Percentiles rank a stretch among this genome's conserved stretches.
Conservation (phyloP, 2,329 filamentous ascomycete genomes). For the Biscogniauxia marginata region DNA sequence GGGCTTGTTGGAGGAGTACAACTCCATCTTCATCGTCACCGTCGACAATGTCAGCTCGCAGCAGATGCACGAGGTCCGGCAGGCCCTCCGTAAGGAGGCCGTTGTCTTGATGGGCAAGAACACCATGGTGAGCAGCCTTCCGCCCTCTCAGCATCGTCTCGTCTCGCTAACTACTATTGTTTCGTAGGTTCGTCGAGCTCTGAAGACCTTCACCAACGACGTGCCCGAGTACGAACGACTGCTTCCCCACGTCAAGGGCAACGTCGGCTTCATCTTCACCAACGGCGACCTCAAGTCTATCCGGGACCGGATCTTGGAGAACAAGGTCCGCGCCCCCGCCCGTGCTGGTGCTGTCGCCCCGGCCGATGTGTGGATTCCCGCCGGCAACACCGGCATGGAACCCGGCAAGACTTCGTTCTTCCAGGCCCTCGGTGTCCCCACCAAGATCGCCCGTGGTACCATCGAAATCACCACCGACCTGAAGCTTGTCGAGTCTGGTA, state of each 20-base stretch:
- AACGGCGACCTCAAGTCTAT: constrained; percentile 89
- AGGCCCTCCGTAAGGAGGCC: constrained; percentile 83
- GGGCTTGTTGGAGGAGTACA: constrained; percentile 92
- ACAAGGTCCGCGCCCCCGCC: constrained; percentile 96
- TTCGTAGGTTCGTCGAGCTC: constrained; percentile 81
- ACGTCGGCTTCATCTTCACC: constrained; percentile 99
- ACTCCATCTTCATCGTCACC: constrained; percentile 94
- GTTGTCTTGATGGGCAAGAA: constrained; percentile 99
- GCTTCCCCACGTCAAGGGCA: constrained; percentile 92
- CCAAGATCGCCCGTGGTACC: constrained; percentile 99
- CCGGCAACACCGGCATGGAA: constrained; percentile 99
- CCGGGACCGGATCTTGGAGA: constrained; percentile 91
- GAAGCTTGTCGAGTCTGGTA: constrained; percentile 91
- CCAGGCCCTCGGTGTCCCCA: constrained; percentile 99
- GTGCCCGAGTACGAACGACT: constrained; percentile 97
- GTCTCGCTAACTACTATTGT: neutral
- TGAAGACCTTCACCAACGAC: constrained; percentile 90
- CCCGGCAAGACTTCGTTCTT: constrained; percentile 99
- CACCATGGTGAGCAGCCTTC: constrained; percentile 76
- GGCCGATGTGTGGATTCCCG: constrained; percentile 88
- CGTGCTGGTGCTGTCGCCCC: constrained; percentile 97
- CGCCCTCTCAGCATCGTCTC: neutral
- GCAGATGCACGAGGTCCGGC: constrained; percentile 99
- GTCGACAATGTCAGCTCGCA: constrained; percentile 99
- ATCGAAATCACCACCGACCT: constrained; percentile 99